phyloP scores from a whole-genome alignment of 768 basidiomycete species.

The Chlorophyllum brunneum region DNA sequence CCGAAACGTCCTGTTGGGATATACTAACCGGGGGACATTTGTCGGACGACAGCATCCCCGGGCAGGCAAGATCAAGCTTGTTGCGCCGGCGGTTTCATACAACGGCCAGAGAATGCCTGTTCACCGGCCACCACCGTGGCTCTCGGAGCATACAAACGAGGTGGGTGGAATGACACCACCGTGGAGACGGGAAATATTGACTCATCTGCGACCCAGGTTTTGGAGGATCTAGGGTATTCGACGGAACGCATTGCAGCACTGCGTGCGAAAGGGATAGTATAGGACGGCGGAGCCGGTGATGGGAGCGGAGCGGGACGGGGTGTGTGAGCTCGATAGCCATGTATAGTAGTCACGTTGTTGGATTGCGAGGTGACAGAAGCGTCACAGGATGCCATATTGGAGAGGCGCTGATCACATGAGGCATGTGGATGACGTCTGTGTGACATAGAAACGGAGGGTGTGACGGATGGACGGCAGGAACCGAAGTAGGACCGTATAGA shows the following conservation, averaged over 20 bases:
- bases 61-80: slow-evolving; percentile 72
- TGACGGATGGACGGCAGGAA: slow-evolving; percentile 12
- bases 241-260: slow-evolving; percentile 37
- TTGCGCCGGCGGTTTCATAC: slow-evolving; percentile 78
- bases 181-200: slow-evolving; percentile 10
- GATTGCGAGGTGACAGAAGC: slow-evolving; percentile 10
- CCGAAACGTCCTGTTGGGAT: slow-evolving; percentile 1
- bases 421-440: slow-evolving; percentile 13
- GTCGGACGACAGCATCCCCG: slow-evolving; percentile 56
- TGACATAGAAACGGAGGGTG: slow-evolving; percentile 10
- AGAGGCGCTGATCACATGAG: slow-evolving; percentile 12
- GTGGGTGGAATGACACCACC: slow-evolving; percentile 27
- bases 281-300: slow-evolving; percentile 12
- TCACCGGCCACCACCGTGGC: slow-evolving; percentile 76
- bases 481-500: slow-evolving; percentile 15
- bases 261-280: slow-evolving; percentile 34
- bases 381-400: slow-evolving; percentile 1
- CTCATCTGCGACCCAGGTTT: slow-evolving; percentile 29
- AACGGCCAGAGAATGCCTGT: slow-evolving; percentile 78
- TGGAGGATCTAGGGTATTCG: slow-evolving; percentile 35
- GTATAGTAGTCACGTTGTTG: neutral
- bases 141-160: slow-evolving; percentile 82
- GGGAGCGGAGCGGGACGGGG: slow-evolving; percentile 20
- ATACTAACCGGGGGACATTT: slow-evolving; percentile 13
- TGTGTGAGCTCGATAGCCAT: slow-evolving; percentile 9